Base-by-base conservation (phyloP, 352 stramenopile genomes). In the Pythium volutum region DNA sequence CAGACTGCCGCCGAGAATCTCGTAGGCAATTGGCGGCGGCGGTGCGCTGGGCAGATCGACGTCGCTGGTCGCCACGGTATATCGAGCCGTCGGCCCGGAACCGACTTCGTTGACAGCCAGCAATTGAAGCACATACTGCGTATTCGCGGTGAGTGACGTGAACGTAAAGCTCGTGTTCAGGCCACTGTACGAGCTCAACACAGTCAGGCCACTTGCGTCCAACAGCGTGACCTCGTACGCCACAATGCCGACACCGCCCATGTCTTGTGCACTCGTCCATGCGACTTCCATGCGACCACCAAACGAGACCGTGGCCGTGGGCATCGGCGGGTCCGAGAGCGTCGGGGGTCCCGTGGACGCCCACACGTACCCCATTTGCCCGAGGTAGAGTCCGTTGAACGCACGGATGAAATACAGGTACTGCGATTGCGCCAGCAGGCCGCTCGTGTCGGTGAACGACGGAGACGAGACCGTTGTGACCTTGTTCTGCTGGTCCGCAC, bases 351-450 rank as follows among this genome's bases (percentile, higher is more conserved):
- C 66, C 1, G 81, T 84, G 0, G 4, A 43, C 5, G 56, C 55
- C 6, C 4, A 29, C 0, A 63, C 22, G 43, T 45, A 68, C 0
- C 18, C 23, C 1, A 55, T 5, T 4, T 58, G 27, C 0, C 74
- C 70, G 3, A 46, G 54, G 10, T 69, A 74, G 4, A 79, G 25
- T 1, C 65, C 74, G 26, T 89, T 91, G 34, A 76, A 82, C 9
- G 77, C 73, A 0, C 61, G 61, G 16, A 91, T 54, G 0, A 55
- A 62, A 38, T 87, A 91, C 0, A 33, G 25, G 55, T 88, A 88
- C 25, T 23, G 16, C 1, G 58, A 70, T 4, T 23, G 36, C 16
- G 75, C 74, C 14, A 27, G 49, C 4, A 91, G 59, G 31, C 57
- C 55, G 25, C 53, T 51, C 14, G 46, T 61, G 31, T 88, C 79